A percentile compares a stretch with the other conserved stretches of the same genome.
Conservation (phyloP, 371 early-diverging fungal species). For the Mortierella sp. region DNA sequence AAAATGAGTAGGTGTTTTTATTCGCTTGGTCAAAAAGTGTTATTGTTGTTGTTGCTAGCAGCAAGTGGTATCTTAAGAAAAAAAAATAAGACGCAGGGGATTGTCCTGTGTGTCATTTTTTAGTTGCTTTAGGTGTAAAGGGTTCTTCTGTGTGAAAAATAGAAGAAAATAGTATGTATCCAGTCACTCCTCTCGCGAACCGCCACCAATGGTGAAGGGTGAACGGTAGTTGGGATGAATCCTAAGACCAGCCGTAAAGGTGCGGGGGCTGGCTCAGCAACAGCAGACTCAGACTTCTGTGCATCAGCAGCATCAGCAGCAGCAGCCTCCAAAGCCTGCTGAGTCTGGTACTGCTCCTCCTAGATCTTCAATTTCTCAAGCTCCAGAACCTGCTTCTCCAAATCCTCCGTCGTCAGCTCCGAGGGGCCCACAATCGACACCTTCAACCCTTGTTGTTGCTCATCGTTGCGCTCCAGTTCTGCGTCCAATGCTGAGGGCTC, state of each 20-base stretch:
- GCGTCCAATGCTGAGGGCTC: constrained; percentile 32
- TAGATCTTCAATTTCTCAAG: constrained; percentile 20
- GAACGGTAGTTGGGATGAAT: constrained; percentile 46
- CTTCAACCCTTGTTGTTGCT: constrained; percentile 21
- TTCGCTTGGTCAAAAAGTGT: not conserved
- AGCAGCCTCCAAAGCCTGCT: not conserved
- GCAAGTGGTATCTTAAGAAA: not conserved
- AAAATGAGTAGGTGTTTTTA: too few relatives aligned
- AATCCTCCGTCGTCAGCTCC: not conserved
- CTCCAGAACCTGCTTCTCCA: constrained; percentile 24
- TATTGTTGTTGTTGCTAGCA: not conserved
- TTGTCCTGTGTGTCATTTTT: not conserved
- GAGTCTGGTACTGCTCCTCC: not conserved
- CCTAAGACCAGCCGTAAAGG: not conserved
- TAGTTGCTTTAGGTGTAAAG: not conserved
- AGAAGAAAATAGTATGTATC: not conserved
- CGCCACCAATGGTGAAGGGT: constrained; percentile 43
- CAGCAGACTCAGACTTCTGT: not conserved
- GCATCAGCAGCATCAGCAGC: not conserved
- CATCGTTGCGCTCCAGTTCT: constrained; percentile 31
- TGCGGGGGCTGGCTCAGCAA: constrained; percentile 1
- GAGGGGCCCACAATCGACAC: not conserved
- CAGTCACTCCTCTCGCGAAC: constrained; percentile 2
- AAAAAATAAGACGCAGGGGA: not conserved
- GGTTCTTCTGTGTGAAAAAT: too few relatives aligned